Conservation (phyloP, 2,329 filamentous ascomycete genomes). For the Ilyonectria mors-panacis region DNA sequence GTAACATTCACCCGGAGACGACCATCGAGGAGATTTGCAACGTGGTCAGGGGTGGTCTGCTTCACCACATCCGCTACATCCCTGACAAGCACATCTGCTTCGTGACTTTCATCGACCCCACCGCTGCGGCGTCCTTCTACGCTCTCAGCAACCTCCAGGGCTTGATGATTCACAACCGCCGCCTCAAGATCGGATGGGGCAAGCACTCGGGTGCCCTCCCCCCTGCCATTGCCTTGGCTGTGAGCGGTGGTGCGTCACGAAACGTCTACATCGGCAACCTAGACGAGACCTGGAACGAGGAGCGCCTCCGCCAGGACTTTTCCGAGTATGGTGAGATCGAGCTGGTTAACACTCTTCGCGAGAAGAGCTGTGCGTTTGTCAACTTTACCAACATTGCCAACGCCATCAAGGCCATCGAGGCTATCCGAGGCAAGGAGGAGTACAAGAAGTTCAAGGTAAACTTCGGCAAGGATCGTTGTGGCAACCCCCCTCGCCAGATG, state of each 20-base stretch:
- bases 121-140: slow-evolving; percentile 97
- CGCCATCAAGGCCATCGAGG: slow-evolving; percentile 99
- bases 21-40: slow-evolving; percentile 99
- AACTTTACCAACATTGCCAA: slow-evolving; percentile 99
- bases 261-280: slow-evolving; percentile 99
- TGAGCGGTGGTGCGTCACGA: slow-evolving; percentile 96
- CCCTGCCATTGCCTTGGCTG: slow-evolving; percentile 94
- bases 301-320: slow-evolving; percentile 95
- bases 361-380: slow-evolving; percentile 99
- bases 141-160: slow-evolving; percentile 97
- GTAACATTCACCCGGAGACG: slow-evolving; percentile 98
- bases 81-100: slow-evolving; percentile 99
- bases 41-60: slow-evolving; percentile 92
- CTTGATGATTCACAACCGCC: slow-evolving; percentile 98
- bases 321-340: slow-evolving; percentile 98
- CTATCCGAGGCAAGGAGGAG: slow-evolving; percentile 92
- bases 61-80: slow-evolving; percentile 99
- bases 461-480: slow-evolving; percentile 98
- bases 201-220: slow-evolving; percentile 98
- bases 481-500: slow-evolving; percentile 93
- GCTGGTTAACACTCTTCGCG: slow-evolving; percentile 93
- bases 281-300: slow-evolving; percentile 97
- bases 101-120: slow-evolving; percentile 99
- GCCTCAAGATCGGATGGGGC: slow-evolving; percentile 98
- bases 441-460: slow-evolving; percentile 99